Base-by-base conservation (phyloP, 208 protist species). In the Acanthamoeba healyi region DNA sequence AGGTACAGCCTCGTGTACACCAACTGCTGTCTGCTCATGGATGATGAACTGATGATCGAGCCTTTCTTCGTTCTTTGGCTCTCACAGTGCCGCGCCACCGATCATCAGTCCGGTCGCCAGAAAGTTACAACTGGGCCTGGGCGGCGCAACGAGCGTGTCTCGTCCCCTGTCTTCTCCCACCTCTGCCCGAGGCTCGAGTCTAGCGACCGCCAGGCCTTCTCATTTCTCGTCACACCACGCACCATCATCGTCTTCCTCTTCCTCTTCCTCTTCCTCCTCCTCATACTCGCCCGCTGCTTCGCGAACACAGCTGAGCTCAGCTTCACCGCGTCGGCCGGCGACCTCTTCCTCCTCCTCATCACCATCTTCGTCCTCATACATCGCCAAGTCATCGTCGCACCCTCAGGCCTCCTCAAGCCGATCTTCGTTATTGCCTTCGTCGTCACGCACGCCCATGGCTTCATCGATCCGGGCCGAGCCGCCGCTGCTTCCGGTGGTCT, bases 1-100 rank as follows among this genome's bases (percentile, higher is more conserved):
- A 79, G 46, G 77, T 86, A 61, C 54, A 61, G 54, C 54, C 17
- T 7, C 77, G 17, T 82, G 22, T 82, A n/a, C n/a, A n/a, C n/a
- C n/a, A n/a, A n/a, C n/a, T 44, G 14, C 46, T 29, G 7, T 38
- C 4, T 72, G 54, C 22, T 61, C 22, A 26, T 24, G 17, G 19
- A 61, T 26, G n/a, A n/a, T n/a, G n/a, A n/a, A n/a, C 22, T 61
- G 12, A 26, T 19, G 19, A 24, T 24, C 61, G 6, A 54, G 15
- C 10, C 61, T 22, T 70, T 34, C 29, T 38, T 29, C 15, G 0
- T 24, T 61, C 54, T 29, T 56, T 26, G n/a, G n/a, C n/a, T 56
- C 49, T 22, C 4, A 61, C 19, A 24, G 19, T 61, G 54, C 17
- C 26, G 19, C 61, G 61, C 61, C 61, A 36, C 61, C 61, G 29